Evolutionary conservation across 805 yeast genomes (phyloP).

Genomic region (Tetrapisispora taiwanensis): DNA sequence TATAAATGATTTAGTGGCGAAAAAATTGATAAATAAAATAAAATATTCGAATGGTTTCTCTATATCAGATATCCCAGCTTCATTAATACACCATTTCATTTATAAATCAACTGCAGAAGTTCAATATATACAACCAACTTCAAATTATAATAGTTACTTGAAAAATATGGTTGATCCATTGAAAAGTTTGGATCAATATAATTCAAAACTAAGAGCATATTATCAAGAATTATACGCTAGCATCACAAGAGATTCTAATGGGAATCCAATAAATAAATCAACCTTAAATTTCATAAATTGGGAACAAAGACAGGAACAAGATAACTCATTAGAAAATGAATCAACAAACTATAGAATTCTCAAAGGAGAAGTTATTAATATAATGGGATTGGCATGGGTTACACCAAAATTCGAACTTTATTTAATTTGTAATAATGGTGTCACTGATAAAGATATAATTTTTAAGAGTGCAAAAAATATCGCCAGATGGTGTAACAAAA

Average conservation of each 20-base stretch:
- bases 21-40: not conserved
- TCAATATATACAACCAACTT: conserved; percentile 33
- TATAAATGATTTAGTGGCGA: conserved; percentile 17
- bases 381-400: conserved; percentile 42
- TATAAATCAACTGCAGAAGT: conserved; percentile 62
- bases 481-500: conserved; percentile 65
- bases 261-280: conserved; percentile 27
- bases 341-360: conserved; percentile 4
- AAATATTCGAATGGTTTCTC: conserved; percentile 26
- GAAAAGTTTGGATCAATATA: conserved; percentile 7
- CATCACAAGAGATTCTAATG: conserved; percentile 17
- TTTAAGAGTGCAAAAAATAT: conserved; percentile 54
- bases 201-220: conserved; percentile 18
- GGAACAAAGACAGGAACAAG: conserved; percentile 12
- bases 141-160: conserved; percentile 4
- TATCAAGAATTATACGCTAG: conserved; percentile 21
- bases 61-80: conserved; percentile 46
- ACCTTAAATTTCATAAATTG: conserved; percentile 40
- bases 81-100: conserved; percentile 62
- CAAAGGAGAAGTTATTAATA: conserved; percentile 13
- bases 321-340: not conserved
- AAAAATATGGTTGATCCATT: conserved; percentile 6
- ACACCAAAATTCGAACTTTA: conserved; percentile 55
- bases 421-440: conserved; percentile 44
- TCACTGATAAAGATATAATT: conserved; percentile 42